Evolutionary conservation across 495 filamentous ascomycete species (phyloP).

Genomic region (Hypoxylon perforatum): DNA sequence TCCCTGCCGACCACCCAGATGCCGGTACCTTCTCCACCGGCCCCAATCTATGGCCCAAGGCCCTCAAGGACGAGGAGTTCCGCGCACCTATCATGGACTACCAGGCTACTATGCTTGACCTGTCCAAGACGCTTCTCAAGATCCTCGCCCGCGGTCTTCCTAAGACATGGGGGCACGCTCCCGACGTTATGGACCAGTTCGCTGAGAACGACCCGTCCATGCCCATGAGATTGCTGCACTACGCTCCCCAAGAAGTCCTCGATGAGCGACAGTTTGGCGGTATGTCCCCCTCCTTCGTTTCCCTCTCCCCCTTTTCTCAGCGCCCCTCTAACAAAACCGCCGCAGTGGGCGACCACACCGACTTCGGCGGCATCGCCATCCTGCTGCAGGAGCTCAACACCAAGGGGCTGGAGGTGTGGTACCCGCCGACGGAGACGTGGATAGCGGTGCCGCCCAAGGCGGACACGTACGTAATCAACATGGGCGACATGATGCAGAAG

Average conservation of each 20-base stretch:
- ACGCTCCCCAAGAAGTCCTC: constrained; percentile 47
- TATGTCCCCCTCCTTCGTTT: constrained; percentile 11
- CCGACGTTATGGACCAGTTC: constrained; percentile 54
- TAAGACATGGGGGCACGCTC: constrained; percentile 48
- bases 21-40: constrained; percentile 54
- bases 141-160: constrained; percentile 57
- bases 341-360: constrained; percentile 48
- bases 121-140: constrained; percentile 49
- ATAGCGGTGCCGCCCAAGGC: constrained; percentile 50
- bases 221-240: constrained; percentile 58
- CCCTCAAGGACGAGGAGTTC: constrained; percentile 58
- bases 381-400: constrained; percentile 56
- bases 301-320: background rate
- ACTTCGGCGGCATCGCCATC: constrained; percentile 55
- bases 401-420: constrained; percentile 57
- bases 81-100: constrained; percentile 60
- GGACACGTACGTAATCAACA: constrained; percentile 58
- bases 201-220: constrained; percentile 56
- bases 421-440: constrained; percentile 52
- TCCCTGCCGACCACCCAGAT: constrained; percentile 57
- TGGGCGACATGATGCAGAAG: constrained; percentile 52
- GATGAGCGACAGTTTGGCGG: constrained; percentile 56
- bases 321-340: constrained; percentile 9
- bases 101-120: constrained; percentile 49
- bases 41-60: constrained; percentile 62